Evolutionary conservation across 805 yeast species (phyloP).

Genomic region (Kluyveromyces lactis): DNA sequence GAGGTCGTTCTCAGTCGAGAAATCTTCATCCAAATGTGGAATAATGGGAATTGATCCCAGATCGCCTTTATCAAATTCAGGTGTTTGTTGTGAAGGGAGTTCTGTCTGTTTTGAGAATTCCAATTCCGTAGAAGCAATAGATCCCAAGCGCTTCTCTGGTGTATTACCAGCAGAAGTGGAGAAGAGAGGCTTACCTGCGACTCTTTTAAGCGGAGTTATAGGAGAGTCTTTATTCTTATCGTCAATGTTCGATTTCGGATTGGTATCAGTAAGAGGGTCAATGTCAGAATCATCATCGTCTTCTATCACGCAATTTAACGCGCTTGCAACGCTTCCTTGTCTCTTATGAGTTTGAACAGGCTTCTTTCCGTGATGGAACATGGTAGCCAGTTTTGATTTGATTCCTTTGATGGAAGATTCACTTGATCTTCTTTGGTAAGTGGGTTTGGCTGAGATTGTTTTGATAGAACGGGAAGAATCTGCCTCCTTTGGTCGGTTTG

Average conservation of each 20-base stretch:
- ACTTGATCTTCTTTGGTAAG: constrained; percentile 9
- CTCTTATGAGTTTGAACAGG: constrained; percentile 6
- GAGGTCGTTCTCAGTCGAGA: constrained; percentile 6
- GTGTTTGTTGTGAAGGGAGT: neutral
- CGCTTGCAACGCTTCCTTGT: constrained; percentile 10
- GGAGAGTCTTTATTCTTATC: no score
- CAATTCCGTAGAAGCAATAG: no score
- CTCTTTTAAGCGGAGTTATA: no score
- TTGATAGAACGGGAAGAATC: no score
- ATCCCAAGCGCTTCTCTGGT: no score
- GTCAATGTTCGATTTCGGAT: no score
- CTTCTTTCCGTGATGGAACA: constrained; percentile 8
- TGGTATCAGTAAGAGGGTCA: no score
- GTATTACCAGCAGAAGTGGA: no score
- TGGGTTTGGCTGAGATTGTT: neutral
- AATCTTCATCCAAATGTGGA: neutral
- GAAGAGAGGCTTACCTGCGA: no score
- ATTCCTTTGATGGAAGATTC: constrained; percentile 8
- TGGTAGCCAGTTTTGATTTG: constrained; percentile 8
- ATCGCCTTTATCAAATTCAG: constrained; percentile 1
- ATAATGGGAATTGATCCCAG: constrained; percentile 1
- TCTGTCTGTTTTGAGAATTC: no score
- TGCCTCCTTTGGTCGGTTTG: constrained; percentile 7
- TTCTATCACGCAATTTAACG: constrained; percentile 19
- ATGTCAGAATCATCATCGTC: constrained; percentile 16